Base-by-base conservation (phyloP, 768 basidiomycete species). In the Ramaria rubella region DNA sequence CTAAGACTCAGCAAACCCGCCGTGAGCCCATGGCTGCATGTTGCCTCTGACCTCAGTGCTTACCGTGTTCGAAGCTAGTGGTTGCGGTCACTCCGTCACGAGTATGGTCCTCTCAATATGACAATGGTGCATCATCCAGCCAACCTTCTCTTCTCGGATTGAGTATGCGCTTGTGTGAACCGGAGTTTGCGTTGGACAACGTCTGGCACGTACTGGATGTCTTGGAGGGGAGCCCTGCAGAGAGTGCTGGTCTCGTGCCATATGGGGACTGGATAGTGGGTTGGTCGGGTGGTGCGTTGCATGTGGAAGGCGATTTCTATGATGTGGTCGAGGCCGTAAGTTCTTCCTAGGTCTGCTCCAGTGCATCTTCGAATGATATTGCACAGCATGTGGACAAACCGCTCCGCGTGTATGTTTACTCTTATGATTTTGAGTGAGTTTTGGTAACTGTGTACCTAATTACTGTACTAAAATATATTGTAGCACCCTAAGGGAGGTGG, bases 191-290 rank as follows among this genome's bases (percentile, higher is more conserved):
- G 15, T 75, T 90, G 19, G 93, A 97, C 65, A 91, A 88, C 60
- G 94, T 99, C 5, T 99, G 96, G 94, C 96, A 98, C 70, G 93
- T 99, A 38, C 77, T 99, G 45, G 96, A 99, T 66, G 93, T 99
- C 14, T 73, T 95, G 38, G 95, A 99, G 69, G 95, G 93, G 21
- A 90, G 87, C 60, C 96, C 96, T 5, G 96, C 95, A 8, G 94
- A 98, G 74, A 90, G 87, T 64, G 93, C 94, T 5, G 95, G 94
- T 2, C 81, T 98, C 11, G 96, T 99, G 19, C 95, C 95, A 1
- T 94, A 90, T 74, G 78, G 80, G 29, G 81, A 84, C 68, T 85
- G 81, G 74, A 82, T 84, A 62, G 75, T 86, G 65, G 95, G 95
- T 19, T 99, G 95, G 90, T 90, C 91, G 15, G 95, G 96, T 11